Evolutionary conservation across 2,329 filamentous ascomycete genomes (phyloP), one percentile per base, ranked within the genome.

Genomic region (Colletotrichum destructivum): DNA sequence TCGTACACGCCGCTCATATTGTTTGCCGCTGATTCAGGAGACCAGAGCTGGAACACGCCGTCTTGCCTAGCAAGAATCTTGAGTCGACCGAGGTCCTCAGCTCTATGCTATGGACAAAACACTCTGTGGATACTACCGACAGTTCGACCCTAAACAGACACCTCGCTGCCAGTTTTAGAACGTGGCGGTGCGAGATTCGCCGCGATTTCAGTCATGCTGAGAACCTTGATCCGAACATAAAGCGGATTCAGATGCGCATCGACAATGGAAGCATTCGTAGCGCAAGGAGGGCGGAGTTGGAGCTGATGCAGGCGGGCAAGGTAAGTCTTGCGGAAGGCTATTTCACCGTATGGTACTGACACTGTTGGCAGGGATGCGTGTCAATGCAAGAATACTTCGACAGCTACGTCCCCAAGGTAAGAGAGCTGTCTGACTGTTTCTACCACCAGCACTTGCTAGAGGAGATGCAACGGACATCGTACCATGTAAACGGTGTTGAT

Each of bases 221-320:
- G 6, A 74, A 72, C 2, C 78, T 88, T 35, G 64, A 76, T 7
- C 69, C 74, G 4, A 78, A 78, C 42, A 76, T 88, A 38, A 72
- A 77, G 42, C 75, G 76, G 4, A 77, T 88, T 6, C 73, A 79
- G 31, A 77, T 80, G 49, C 81, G 79, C 16, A 77, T 85, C 61
- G 76, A 76, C 40, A 77, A 75, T n/a, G 82, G 82, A 11, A 77
- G 76, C 52, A 79, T 86, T 23, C 76, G 74, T 16, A 86, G 83
- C 18, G 79, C 84, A 21, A 83, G 88, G 16, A 83, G 82, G 56
- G 77, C 88, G 1, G 88, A 90, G 76, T 77, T 90, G 21, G 86
- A 88, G 69, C 75, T 89, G 5, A 81, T 89, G 62, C 82, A 85
- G 65, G 82, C 82, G 15, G 88, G 87, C 74, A 88, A 85, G 82